These are phyloP conservation scores for Penicillium hesseltinei DNA, from an alignment of 2,329 filamentous ascomycete species.

Conservation along the genomic window DNA sequence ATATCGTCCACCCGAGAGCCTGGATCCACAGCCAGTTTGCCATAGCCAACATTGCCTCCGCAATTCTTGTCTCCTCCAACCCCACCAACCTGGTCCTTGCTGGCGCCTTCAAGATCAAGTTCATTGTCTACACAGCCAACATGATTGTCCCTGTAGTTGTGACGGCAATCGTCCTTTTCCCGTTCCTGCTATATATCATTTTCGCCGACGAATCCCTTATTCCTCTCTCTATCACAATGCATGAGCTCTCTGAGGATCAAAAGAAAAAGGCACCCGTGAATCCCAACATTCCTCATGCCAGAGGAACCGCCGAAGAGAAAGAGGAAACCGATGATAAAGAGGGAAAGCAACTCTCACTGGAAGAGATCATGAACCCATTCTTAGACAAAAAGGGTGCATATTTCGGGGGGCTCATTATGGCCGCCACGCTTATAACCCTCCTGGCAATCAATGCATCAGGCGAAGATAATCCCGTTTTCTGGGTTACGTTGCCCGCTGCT, in stretches of 20 bases:
- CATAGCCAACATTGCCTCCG: constrained; percentile 70
- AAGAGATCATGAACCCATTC: constrained; percentile 74
- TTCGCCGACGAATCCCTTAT: constrained; percentile 65
- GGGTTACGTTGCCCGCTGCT: constrained; percentile 67
- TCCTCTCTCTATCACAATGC: constrained; percentile 65
- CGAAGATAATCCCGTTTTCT: constrained; percentile 61
- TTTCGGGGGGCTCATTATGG: constrained; percentile 66
- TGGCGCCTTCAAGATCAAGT: constrained; percentile 69
- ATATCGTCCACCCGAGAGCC: constrained; percentile 67
- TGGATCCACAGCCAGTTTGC: constrained; percentile 74
- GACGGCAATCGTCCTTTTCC: constrained; percentile 68
- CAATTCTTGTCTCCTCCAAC: constrained; percentile 74
- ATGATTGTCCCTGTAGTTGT: constrained; percentile 70
- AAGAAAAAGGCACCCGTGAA: constrained; percentile 61
- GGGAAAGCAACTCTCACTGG: constrained; percentile 59
- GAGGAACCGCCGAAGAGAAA: constrained; percentile 55
- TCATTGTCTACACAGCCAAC: constrained; percentile 72
- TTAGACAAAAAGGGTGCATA: constrained; percentile 64
- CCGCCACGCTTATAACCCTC: constrained; percentile 63
- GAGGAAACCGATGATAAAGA: constrained; percentile 52
- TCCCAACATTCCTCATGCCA: constrained; percentile 67
- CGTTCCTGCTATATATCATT: constrained; percentile 67
- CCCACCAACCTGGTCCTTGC: constrained; percentile 74
- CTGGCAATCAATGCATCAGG: constrained; percentile 63
- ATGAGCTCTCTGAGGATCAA: constrained; percentile 62